Percentiles rank a stretch among this genome's conserved stretches.
Evolutionary conservation across 371 early-diverging fungal species (phyloP).

Genomic region (Capniomyces stellatus): DNA sequence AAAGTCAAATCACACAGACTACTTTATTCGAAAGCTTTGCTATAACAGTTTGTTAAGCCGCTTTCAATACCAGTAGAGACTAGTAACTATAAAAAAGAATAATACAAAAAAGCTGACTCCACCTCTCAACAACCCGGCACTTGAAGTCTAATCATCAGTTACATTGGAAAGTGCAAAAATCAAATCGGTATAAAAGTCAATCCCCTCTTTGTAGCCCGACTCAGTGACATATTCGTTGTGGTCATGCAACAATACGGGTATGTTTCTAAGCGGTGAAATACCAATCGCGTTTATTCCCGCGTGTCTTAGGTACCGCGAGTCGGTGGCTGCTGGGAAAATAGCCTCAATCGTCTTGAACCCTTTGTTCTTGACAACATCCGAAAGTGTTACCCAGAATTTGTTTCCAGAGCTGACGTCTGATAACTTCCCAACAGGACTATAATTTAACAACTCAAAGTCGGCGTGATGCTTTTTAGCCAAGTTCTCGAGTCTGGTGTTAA

Average conservation of each 20-base stretch:
- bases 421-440: slow-evolving; percentile 26
- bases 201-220: slow-evolving; percentile 39
- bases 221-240: slow-evolving; percentile 63
- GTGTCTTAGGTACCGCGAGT: slow-evolving; percentile 46
- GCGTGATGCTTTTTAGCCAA: slow-evolving; percentile 31
- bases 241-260: slow-evolving; percentile 56
- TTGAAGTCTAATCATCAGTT: no score
- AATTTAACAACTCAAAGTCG: slow-evolving; percentile 33
- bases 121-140: no score
- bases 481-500: slow-evolving; percentile 29
- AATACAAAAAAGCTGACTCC: no score
- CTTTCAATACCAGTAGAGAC: no score
- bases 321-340: slow-evolving; percentile 64
- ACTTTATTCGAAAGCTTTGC: no score
- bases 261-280: slow-evolving; percentile 47
- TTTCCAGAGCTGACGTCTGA: slow-evolving; percentile 32
- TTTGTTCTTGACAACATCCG: slow-evolving; percentile 22
- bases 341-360: slow-evolving; percentile 30
- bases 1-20: no score
- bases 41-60: no score
- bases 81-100: no score
- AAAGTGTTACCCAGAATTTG: slow-evolving; percentile 23
- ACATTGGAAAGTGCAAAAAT: slow-evolving; percentile 24
- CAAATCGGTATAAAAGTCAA: slow-evolving; percentile 41
- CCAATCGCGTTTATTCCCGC: slow-evolving; percentile 53